These are phyloP conservation scores for Pulveroboletus sp. DNA, from an alignment of 768 basidiomycete genomes.

Conservation along the genomic window DNA sequence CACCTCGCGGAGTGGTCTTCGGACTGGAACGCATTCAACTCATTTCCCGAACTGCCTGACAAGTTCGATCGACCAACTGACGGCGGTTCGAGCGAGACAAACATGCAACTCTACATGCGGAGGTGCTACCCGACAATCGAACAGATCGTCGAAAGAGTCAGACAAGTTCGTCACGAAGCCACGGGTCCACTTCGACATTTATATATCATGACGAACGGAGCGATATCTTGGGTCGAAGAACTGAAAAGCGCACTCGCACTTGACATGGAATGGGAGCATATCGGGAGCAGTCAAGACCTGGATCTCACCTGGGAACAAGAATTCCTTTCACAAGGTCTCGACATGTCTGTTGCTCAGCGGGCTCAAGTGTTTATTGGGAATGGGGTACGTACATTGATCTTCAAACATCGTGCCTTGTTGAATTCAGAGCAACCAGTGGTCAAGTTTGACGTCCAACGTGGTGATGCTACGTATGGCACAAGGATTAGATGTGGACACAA, in stretches of 20 bases:
- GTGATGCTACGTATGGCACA: constrained; percentile 36
- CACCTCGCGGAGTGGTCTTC: constrained; percentile 34
- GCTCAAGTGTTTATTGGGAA: constrained; percentile 54
- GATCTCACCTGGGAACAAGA: constrained; percentile 40
- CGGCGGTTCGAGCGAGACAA: constrained; percentile 15
- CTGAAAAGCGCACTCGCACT: constrained; percentile 35
- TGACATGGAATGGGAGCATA: constrained; percentile 35
- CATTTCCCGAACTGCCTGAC: constrained; percentile 41
- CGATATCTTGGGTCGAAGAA: constrained; percentile 37
- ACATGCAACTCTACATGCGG: constrained; percentile 24
- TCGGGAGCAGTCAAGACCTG: constrained; percentile 43
- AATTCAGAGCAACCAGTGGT: constrained; percentile 30
- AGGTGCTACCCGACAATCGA: constrained; percentile 44
- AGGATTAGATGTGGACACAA: constrained; percentile 26
- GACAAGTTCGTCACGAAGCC: constrained; percentile 28
- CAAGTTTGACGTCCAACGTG: constrained; percentile 40
- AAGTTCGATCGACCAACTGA: constrained; percentile 30
- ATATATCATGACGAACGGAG: constrained; percentile 49
- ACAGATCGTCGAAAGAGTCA: constrained; percentile 40
- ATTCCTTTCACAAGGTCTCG: constrained; percentile 43
- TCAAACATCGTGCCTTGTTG: not conserved
- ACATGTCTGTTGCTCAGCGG: constrained; percentile 47
- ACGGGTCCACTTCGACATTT: constrained; percentile 32
- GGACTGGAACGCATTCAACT: constrained; percentile 44
- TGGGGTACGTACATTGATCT: constrained; percentile 39